Evolutionary conservation across 78 protist species (phyloP).

Genomic region (Emiliania huxleyi): DNA sequence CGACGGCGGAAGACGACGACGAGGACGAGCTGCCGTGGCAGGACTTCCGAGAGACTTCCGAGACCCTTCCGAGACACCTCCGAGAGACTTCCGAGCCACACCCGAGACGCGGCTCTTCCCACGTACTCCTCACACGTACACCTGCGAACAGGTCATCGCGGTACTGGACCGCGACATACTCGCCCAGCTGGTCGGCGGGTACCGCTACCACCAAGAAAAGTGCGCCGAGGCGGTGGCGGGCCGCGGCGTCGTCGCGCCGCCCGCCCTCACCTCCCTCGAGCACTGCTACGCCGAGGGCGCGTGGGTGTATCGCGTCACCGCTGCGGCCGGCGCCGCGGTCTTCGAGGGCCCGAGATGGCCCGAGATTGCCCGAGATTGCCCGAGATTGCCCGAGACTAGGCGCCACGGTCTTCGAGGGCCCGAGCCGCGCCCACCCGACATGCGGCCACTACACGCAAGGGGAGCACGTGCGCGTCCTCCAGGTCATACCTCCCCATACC

Average conservation of each 20-base stretch:
- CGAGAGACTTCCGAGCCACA: too few species aligned
- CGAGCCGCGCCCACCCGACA: too few species aligned
- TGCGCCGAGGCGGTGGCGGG: neutral
- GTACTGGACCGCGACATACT: neutral
- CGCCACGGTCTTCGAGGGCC: too few species aligned
- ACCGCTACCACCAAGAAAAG: neutral
- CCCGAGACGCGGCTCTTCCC: too few species aligned
- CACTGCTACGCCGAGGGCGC: neutral
- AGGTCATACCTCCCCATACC: too few species aligned
- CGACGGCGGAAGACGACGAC: neutral
- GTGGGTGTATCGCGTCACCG: neutral
- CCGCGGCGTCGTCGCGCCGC: neutral
- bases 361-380: too few species aligned
- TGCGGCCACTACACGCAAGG: too few species aligned
- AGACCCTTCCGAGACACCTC: too few species aligned
- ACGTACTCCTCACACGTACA: too few species aligned
- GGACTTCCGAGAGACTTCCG: too few species aligned
- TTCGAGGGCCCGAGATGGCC: neutral
- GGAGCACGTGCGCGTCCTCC: too few species aligned
- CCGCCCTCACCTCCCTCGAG: slow-evolving; percentile 23
- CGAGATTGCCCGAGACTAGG: too few species aligned
- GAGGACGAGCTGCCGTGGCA: slow-evolving; percentile 36
- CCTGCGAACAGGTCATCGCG: neutral
- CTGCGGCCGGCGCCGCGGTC: neutral
- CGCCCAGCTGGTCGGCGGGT: neutral